Conservation (phyloP, 345 rosid genomes). For the Eucalyptus curtisii region DNA sequence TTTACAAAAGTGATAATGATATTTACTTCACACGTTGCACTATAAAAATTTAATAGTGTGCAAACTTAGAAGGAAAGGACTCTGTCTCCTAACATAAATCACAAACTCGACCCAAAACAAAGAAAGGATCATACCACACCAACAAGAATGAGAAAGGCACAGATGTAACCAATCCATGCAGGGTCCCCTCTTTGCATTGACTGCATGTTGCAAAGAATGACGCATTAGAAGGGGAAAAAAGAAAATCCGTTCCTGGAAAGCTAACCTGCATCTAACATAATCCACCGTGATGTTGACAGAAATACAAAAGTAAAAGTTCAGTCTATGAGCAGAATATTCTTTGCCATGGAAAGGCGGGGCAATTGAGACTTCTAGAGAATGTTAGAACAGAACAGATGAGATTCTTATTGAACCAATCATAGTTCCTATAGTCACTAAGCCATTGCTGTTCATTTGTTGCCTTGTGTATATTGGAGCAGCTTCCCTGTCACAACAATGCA, state of each 20-base stretch:
- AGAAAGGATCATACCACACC: conserved; percentile 25
- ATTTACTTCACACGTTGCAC: background rate
- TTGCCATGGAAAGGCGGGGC: background rate
- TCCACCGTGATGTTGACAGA: background rate
- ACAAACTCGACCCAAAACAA: background rate
- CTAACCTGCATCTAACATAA: background rate
- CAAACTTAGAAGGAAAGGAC: background rate
- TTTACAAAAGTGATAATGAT: background rate
- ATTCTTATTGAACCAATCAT: background rate
- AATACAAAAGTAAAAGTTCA: background rate
- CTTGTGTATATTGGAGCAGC: background rate
- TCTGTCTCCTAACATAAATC: background rate
- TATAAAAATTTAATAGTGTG: background rate
- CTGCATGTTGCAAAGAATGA: conserved; percentile 27
- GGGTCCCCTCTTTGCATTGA: conserved; percentile 94
- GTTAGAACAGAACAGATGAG: background rate
- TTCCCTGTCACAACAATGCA: background rate
- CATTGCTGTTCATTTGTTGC: background rate
- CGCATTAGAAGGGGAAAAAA: background rate
- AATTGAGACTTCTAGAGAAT: background rate
- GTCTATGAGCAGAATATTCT: background rate
- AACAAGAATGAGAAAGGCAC: conserved; percentile 72
- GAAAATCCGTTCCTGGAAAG: background rate
- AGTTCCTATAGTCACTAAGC: background rate
- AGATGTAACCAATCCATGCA: conserved; percentile 75